These are phyloP conservation scores for Inga leiocalycina DNA, from an alignment of 306 rosid genomes.

Conservation along the genomic window DNA sequence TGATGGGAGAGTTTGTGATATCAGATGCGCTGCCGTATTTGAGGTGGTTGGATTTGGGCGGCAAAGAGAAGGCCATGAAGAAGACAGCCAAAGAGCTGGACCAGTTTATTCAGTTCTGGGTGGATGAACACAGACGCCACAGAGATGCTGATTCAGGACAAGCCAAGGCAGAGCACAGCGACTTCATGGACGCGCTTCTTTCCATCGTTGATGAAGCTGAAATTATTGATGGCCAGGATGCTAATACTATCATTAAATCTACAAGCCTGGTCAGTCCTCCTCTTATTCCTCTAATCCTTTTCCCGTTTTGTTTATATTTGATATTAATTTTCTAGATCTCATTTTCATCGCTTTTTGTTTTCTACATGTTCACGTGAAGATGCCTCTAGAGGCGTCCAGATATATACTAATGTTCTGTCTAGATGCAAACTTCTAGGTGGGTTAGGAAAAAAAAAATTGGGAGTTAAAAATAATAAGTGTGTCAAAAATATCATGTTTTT, in stretches of 20 bases:
- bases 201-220: not conserved
- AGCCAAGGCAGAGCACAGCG: not conserved
- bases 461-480: no score
- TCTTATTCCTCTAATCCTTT: not conserved
- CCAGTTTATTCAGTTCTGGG: constrained; percentile 5
- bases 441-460: no score
- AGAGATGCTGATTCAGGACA: not conserved
- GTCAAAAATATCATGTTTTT: no score
- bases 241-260: constrained; percentile 35
- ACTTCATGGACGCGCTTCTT: constrained; percentile 47
- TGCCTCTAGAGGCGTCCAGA: not conserved
- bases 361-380: not conserved
- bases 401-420: not conserved
- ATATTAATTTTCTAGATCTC: not conserved
- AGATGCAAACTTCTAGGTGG: not conserved
- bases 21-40: constrained; percentile 40
- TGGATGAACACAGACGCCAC: constrained; percentile 40
- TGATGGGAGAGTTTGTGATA: constrained; percentile 1
- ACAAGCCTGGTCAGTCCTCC: constrained; percentile 16
- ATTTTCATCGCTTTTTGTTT: not conserved
- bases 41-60: constrained; percentile 56
- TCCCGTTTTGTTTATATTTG: not conserved
- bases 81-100: constrained; percentile 35
- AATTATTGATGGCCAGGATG: not conserved
- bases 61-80: constrained; percentile 42